Evolutionary conservation across 805 yeast genomes (phyloP).

Genomic region (Priceomyces haplophilus): DNA sequence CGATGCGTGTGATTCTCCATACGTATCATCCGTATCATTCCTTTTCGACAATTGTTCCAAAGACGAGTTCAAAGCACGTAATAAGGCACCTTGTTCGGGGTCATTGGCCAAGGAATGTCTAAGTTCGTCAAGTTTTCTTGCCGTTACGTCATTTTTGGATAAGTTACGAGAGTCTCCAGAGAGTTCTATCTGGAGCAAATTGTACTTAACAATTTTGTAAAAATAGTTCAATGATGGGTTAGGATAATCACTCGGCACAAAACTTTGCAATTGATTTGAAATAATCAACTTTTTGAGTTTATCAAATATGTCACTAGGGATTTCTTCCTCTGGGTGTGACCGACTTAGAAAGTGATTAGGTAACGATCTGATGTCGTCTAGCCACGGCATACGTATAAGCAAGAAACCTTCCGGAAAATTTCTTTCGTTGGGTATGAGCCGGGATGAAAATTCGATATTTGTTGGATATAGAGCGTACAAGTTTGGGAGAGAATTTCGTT

Average conservation of each 20-base stretch:
- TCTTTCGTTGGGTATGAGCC: conserved; percentile 8
- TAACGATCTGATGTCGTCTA: conserved; percentile 67
- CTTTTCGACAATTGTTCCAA: neutral
- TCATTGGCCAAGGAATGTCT: neutral
- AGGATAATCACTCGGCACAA: conserved; percentile 53
- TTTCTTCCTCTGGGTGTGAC: conserved; percentile 12
- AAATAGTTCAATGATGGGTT: conserved; percentile 72
- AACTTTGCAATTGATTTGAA: conserved; percentile 46
- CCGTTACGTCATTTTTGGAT: conserved; percentile 20
- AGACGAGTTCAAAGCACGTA: neutral
- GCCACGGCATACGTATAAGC: conserved; percentile 64
- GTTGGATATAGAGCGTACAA: conserved; percentile 63
- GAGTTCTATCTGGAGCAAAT: conserved; percentile 50
- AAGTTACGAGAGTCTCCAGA: conserved; percentile 12
- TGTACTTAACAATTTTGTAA: conserved; percentile 60
- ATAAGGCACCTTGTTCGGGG: neutral
- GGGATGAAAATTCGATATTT: conserved; percentile 18
- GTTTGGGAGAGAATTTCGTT: conserved; percentile 51
- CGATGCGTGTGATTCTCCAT: neutral
- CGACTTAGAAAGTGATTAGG: conserved; percentile 43
- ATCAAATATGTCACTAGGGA: conserved; percentile 12
- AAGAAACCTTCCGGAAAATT: conserved; percentile 71
- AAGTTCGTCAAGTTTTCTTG: conserved; percentile 14
- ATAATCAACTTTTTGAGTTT: conserved; percentile 25
- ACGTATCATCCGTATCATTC: neutral